Base-by-base conservation (phyloP, 164 flowering plant genomes). In the Houttuynia cordata region DNA sequence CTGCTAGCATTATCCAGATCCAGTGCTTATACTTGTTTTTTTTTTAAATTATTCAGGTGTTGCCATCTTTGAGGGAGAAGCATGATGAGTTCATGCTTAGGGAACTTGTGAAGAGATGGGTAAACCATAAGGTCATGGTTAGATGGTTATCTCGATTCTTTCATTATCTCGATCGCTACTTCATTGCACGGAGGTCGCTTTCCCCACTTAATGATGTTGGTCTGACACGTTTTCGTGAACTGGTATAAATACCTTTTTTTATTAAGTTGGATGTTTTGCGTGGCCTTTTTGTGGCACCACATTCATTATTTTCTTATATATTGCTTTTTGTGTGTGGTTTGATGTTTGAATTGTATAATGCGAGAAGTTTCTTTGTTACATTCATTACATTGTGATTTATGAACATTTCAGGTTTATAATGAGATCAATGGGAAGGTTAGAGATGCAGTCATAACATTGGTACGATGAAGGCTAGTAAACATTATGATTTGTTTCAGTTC, bases 61-160 rank as follows among this genome's bases (percentile, higher is more conserved):
- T 94, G 72, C 97, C 97, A 61, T 79, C 96, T 63, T 64, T 94
- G 61, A 83, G 79, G 61, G 97, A 91, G 68, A 94, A 90, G 66
- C 97, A 94, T 69, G 96, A 88, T 62, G 99, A 88, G 63, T 94
- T 85, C 70, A 77, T 90, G 99, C 64, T 94, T 73, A 86, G 89
- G 62, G 99, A 90, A 73, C 97, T 94, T 56, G 96, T 91, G 24
- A 79, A 83, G 66, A 83, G 97, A 70, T 94, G 99, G 99, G 70
- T 80, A 37, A 88, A 94, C 70, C 97, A 91, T 76, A 94, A 91
- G 72, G 78, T 90, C 56, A 88, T 91, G 97, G 93, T 90, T 57
- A 80, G 97, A 64, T 91, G 97, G 99, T 87, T 94, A 58, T 88
- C 96, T 23, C 81, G 95, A 15, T 91, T 91, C 85, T 91, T 94